These are phyloP conservation scores for Colletotrichum liaoningense DNA, from an alignment of 2,329 filamentous ascomycete species.

Conservation along the genomic window DNA sequence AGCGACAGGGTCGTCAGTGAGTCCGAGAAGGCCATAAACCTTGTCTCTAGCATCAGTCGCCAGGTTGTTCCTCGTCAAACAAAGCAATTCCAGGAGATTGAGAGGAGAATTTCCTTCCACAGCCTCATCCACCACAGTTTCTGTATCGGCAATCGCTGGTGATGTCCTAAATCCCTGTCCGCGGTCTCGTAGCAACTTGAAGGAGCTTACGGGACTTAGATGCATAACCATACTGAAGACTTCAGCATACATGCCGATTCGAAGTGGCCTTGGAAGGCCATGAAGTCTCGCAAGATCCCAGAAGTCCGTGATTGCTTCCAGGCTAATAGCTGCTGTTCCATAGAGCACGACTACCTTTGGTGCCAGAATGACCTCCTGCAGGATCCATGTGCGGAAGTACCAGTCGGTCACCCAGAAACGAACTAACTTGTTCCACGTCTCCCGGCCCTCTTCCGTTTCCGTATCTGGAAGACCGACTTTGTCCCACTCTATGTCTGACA, in stretches of 20 bases:
- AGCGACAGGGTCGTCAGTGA: slow-evolving; percentile 6
- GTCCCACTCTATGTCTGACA: slow-evolving; percentile 10
- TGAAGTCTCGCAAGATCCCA: slow-evolving; percentile 6
- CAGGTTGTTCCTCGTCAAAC: slow-evolving; percentile 17
- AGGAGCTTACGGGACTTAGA: slow-evolving; percentile 8
- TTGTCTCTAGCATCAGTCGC: slow-evolving; percentile 17
- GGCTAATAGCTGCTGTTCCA: slow-evolving; percentile 1
- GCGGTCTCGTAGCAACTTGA: slow-evolving; percentile 8
- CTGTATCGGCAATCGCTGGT: too few relatives aligned
- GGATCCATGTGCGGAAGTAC: slow-evolving; percentile 28
- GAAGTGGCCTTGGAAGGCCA: not conserved
- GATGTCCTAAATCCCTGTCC: not conserved
- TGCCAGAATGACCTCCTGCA: slow-evolving; percentile 22
- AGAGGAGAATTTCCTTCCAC: not conserved
- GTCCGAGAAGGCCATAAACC: slow-evolving; percentile 17
- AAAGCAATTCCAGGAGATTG: not conserved
- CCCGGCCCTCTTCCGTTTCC: not conserved
- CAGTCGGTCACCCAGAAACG: slow-evolving; percentile 22
- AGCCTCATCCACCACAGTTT: not conserved
- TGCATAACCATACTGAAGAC: slow-evolving; percentile 12
- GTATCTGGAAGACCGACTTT: not conserved
- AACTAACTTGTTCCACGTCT: slow-evolving; percentile 1
- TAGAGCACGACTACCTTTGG: slow-evolving; percentile 17
- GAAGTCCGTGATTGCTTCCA: slow-evolving; percentile 18
- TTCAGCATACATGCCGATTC: slow-evolving; percentile 15